phyloP scores from a whole-genome alignment of 1,284 basidiomycete species.

The Marasmius oreades region DNA sequence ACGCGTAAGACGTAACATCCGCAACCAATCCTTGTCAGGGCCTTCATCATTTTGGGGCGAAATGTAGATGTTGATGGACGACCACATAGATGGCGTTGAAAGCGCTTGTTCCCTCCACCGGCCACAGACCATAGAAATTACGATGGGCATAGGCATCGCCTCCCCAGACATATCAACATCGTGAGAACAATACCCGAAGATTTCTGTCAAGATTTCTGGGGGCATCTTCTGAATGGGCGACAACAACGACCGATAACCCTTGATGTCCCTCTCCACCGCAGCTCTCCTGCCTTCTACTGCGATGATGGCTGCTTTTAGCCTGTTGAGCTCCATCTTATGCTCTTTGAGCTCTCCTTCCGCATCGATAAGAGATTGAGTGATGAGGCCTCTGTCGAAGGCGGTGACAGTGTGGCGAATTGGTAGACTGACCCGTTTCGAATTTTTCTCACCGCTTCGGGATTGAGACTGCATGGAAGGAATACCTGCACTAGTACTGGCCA shows the following conservation, averaged over 20 bases:
- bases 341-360: neutral
- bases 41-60: neutral
- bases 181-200: neutral
- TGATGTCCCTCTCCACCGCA: neutral
- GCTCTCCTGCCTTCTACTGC: neutral
- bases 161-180: neutral
- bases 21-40: neutral
- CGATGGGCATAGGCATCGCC: neutral
- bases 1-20: neutral
- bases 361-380: neutral
- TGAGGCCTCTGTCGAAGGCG: neutral
- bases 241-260: neutral
- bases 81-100: neutral
- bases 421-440: too few species aligned
- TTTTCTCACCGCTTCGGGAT: too few species aligned
- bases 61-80: neutral
- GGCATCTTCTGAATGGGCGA: conserved; percentile 2
- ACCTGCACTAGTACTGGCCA: too few species aligned
- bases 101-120: neutral
- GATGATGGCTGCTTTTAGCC: neutral
- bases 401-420: neutral
- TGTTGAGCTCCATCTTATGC: neutral
- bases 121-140: neutral
- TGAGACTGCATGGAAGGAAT: too few species aligned
- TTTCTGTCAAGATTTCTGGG: neutral